Conservation (phyloP, 2,329 filamentous ascomycete genomes). For the Alternaria panax region DNA sequence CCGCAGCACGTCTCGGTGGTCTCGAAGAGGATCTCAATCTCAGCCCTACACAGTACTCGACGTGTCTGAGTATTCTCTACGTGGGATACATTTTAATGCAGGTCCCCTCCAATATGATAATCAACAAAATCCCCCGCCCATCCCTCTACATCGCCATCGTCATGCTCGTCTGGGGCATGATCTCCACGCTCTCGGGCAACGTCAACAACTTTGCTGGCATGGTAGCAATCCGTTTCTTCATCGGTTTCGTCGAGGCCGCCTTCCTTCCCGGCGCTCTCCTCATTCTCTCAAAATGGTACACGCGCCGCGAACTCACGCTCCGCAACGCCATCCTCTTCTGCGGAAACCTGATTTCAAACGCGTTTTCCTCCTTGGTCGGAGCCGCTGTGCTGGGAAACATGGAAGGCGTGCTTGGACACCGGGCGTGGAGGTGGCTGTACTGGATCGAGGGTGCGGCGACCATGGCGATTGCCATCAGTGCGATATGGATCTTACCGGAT, state of each 20-base stretch:
- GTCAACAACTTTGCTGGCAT: conserved; percentile 47
- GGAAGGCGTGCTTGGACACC: conserved; percentile 45
- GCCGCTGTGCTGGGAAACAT: conserved; percentile 52
- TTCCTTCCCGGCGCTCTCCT: conserved; percentile 70
- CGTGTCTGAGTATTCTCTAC: conserved; percentile 43
- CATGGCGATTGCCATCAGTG: conserved; percentile 43
- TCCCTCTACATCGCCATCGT: conserved; percentile 48
- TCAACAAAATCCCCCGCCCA: conserved; percentile 47
- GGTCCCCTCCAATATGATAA: conserved; percentile 56
- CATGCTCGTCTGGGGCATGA: conserved; percentile 52
- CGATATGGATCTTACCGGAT: conserved; percentile 44
- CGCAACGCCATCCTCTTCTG: conserved; percentile 53
- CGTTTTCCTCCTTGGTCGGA: conserved; percentile 55
- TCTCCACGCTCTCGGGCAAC: conserved; percentile 47
- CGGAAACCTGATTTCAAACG: conserved; percentile 54
- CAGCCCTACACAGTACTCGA: conserved; percentile 43
- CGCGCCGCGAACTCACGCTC: conserved; percentile 57
- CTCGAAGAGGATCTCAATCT: conserved; percentile 43
- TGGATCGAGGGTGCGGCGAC: conserved; percentile 51
- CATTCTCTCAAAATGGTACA: conserved; percentile 73
- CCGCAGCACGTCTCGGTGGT: conserved; percentile 43
- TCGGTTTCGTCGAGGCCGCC: conserved; percentile 50
- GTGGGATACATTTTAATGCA: conserved; percentile 31
- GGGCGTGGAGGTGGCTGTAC: conserved; percentile 52
- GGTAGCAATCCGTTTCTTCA: conserved; percentile 48